Evolutionary conservation across 805 yeast genomes (phyloP), one percentile per base, ranked within the genome.

Genomic region (Candida endomychidarum): DNA sequence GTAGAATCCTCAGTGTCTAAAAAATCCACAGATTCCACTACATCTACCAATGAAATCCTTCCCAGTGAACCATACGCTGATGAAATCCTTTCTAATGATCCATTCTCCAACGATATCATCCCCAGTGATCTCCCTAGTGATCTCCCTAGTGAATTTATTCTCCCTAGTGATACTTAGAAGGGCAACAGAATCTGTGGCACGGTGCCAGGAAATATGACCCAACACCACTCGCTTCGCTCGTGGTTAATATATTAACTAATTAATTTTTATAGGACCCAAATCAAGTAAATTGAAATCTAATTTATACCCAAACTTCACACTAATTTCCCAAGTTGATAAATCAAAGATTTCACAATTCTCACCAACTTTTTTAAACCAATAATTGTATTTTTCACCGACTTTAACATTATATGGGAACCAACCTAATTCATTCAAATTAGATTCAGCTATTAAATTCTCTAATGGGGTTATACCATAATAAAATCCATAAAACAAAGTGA

Each of bases 321-420:
- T 61, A 9, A 65, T 64, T 36, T 70, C 74, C 75, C 75, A 70
- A 9, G 60, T 44, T 20, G 53, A 49, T 42, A 67, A 58, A 50
- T 68, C 74, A 52, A 70, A 70, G 14, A 67, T 67, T 40, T 64
- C 65, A 48, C 56, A 69, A 41, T 69, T 72, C 2, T 71, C 71
- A 36, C 56, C 34, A 14, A 53, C 37, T 28, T 45, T 46, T 38
- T 48, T 51, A 29, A 54, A 50, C 58, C 58, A 54, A 36, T 53
- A 49, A 32, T 16, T 41, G 24, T 39, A 49, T 12, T 47, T 43
- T 9, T 47, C 42, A 2, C 46, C 34, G 21, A 41, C 41, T 24
- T 42, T 45, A 11, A 45, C 18, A 15, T 34, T 57, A 41, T 69
- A 70, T 1, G 74, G 74, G 40, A 49, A 62, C 75, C 75, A 70